These are phyloP conservation scores for Penicillium ucsense DNA, from an alignment of 495 filamentous ascomycete genomes.

Conservation along the genomic window DNA sequence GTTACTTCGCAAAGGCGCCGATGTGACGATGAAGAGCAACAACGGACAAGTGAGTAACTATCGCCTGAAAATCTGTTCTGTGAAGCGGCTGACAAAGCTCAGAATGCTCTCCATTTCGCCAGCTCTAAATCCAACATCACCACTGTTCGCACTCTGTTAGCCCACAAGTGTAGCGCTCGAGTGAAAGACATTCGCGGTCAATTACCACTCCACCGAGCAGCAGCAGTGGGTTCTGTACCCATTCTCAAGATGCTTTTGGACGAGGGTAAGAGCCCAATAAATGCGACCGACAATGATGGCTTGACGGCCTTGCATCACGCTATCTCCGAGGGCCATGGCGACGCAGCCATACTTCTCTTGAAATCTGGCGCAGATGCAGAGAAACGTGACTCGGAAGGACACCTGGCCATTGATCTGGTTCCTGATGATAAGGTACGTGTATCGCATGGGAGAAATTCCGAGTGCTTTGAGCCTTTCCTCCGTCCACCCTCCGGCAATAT, in stretches of 20 bases:
- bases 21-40: constrained; percentile 69
- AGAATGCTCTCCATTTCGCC: constrained; percentile 84
- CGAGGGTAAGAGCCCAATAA: constrained; percentile 65
- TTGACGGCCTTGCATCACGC: constrained; percentile 89
- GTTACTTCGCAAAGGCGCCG: constrained; percentile 69
- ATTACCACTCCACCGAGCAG: constrained; percentile 80
- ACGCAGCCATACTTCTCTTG: constrained; percentile 71
- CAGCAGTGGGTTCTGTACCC: constrained; percentile 77
- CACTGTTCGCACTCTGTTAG: constrained; percentile 66
- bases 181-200: constrained; percentile 81
- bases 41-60: constrained; percentile 44
- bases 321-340: constrained; percentile 86
- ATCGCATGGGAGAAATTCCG: too few species aligned
- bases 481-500: not conserved
- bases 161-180: constrained; percentile 66
- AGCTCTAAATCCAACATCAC: constrained; percentile 83
- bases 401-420: constrained; percentile 67
- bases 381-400: constrained; percentile 65
- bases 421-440: constrained; percentile 64
- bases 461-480: too few species aligned
- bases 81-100: not conserved
- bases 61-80: not conserved
- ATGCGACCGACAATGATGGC: constrained; percentile 76
- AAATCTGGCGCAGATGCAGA: constrained; percentile 78
- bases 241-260: constrained; percentile 75